A percentile compares a stretch with the other conserved stretches of the same genome.
These are phyloP conservation scores for Trifolium subterraneum DNA, from an alignment of 306 rosid genomes.

Conservation along the genomic window DNA sequence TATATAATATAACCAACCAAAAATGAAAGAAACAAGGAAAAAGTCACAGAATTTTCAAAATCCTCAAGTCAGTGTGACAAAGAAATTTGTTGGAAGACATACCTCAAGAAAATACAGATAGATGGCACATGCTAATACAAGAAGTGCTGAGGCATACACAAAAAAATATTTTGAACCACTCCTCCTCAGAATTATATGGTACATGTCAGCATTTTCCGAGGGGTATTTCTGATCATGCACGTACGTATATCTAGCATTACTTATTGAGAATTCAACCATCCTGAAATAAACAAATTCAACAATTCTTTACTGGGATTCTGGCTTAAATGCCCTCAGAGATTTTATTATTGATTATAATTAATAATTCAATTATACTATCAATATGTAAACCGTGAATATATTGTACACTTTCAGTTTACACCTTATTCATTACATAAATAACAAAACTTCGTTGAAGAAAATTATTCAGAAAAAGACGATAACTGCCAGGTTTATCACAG, in stretches of 20 bases:
- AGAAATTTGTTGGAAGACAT: background rate
- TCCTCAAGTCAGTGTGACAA: background rate
- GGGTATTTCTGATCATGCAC: slow-evolving; percentile 62
- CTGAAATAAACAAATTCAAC: slow-evolving; percentile 28
- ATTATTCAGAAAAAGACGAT: background rate
- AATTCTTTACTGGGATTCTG: no score
- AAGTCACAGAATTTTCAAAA: slow-evolving; percentile 7
- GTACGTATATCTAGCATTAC: slow-evolving; percentile 61
- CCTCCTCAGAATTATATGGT: slow-evolving; percentile 63
- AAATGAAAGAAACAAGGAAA: background rate
- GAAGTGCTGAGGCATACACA: slow-evolving; percentile 49
- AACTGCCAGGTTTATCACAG: background rate
- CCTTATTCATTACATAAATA: no score
- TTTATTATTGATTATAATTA: background rate
- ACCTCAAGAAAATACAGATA: slow-evolving; percentile 61
- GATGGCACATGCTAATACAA: slow-evolving; percentile 56
- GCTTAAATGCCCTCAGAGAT: background rate
- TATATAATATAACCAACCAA: background rate
- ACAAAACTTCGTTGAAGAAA: background rate
- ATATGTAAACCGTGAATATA: background rate
- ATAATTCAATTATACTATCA: background rate
- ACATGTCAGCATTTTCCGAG: slow-evolving; percentile 61
- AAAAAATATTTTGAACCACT: slow-evolving; percentile 49
- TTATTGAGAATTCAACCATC: slow-evolving; percentile 63
- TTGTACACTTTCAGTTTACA: no score